These are phyloP conservation scores for Xylaria castorea DNA, from an alignment of 495 filamentous ascomycete species.

Conservation along the genomic window DNA sequence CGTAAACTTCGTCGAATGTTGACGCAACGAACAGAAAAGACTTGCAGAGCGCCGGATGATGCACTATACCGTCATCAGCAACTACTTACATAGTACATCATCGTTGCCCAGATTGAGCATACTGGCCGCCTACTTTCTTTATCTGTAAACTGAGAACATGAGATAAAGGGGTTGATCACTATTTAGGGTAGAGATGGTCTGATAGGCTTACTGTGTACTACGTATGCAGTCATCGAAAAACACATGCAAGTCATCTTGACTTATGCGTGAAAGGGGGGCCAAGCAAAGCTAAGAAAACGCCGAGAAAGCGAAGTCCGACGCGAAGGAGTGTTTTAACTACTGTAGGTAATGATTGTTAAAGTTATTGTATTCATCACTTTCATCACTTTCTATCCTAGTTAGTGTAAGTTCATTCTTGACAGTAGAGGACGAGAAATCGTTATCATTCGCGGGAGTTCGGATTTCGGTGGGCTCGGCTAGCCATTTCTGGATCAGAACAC, in stretches of 20 bases:
- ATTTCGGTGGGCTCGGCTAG: background rate
- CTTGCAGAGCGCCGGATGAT: background rate
- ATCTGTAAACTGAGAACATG: background rate
- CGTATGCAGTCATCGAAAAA: background rate
- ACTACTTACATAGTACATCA: too few species aligned
- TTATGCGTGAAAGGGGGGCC: slow-evolving; percentile 7
- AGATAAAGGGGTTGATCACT: slow-evolving; percentile 12
- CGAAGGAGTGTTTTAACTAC: background rate
- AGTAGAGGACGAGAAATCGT: background rate
- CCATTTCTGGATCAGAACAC: background rate
- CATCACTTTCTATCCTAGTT: background rate
- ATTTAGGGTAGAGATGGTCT: background rate
- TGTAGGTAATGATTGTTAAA: background rate
- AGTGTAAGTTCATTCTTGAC: background rate
- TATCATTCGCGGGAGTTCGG: background rate
- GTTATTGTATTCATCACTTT: background rate
- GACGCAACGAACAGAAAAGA: background rate
- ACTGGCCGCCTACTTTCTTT: background rate
- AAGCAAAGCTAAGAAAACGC: background rate
- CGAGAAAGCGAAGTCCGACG: background rate
- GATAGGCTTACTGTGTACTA: background rate
- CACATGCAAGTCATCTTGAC: background rate
- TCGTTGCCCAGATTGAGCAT: background rate
- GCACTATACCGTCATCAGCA: background rate
- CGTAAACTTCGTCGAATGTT: background rate